Percentiles rank a stretch among this genome's conserved stretches.
Conservation (phyloP, 1,139 yeast species). For the Petasospora rhodanensis region DNA sequence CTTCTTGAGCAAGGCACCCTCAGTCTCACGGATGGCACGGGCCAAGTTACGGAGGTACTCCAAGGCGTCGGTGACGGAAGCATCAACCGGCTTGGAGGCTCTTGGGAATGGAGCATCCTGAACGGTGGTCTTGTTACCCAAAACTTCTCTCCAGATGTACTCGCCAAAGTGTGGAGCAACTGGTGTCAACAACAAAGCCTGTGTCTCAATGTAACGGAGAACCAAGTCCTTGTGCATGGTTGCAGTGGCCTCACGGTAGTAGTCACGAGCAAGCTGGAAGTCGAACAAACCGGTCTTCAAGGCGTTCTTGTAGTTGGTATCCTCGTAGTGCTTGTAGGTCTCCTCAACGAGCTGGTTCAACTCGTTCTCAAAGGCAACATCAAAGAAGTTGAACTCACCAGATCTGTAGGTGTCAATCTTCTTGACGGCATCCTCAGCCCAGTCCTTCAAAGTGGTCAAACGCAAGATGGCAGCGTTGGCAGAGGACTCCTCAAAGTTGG, state of each 20-base stretch:
- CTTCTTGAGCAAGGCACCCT: constrained; percentile 83
- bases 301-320: constrained; percentile 82
- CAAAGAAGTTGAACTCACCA: constrained; percentile 73
- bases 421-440: constrained; percentile 77
- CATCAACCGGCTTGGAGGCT: constrained; percentile 59
- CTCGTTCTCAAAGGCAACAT: constrained; percentile 87
- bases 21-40: constrained; percentile 88
- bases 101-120: constrained; percentile 81
- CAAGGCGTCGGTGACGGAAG: constrained; percentile 59
- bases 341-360: constrained; percentile 78
- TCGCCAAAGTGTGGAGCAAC: constrained; percentile 96
- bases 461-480: constrained; percentile 98
- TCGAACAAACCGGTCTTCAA: constrained; percentile 90
- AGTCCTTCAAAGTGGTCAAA: constrained; percentile 85
- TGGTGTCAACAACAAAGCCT: constrained; percentile 85
- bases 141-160: constrained; percentile 77
- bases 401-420: constrained; percentile 56
- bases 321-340: constrained; percentile 63
- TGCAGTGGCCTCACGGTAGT: constrained; percentile 76
- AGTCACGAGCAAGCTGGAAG: constrained; percentile 92
- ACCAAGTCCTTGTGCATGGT: constrained; percentile 83
- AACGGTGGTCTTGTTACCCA: constrained; percentile 56
- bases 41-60: constrained; percentile 73
- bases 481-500: constrained; percentile 93
- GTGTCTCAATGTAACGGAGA: constrained; percentile 76